Base-by-base conservation (phyloP, 306 rosid species). In the Crotalaria pallida region DNA sequence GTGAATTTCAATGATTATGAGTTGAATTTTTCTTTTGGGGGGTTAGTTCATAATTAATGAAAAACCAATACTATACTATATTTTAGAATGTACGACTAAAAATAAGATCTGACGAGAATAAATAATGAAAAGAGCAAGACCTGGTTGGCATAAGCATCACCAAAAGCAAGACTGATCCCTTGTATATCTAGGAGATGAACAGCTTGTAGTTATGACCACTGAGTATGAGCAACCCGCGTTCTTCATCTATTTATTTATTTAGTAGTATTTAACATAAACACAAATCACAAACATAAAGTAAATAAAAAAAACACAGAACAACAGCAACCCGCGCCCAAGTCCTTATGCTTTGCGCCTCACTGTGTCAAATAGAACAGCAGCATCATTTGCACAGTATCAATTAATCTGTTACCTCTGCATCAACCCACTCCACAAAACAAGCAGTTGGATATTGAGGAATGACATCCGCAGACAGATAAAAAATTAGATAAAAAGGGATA, bases 111-210 rank as follows among this genome's bases (percentile, higher is more conserved):
- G 18, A 49, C 62, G 38, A 16, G n/a, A n/a, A 56, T 0, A 10
- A 21, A 65, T 34, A 2, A 10, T 9, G 59, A 59, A 45, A 77
- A 80, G 63, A 57, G 13, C 17, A 19, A 26, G 75, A 88, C 98
- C 96, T 93, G 97, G 22, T 88, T 85, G 17, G 92, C 89, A 61
- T 87, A 88, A 78, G 85, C 97, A 83, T 93, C 98, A 5, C 98
- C 97, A 58, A 90, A 93, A 10, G 96, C 12, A 58, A 93, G 56
- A 90, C 96, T 88, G 64, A 73, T 93, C 98, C 67, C 84, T 74
- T 16, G 97, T 90, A 84, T 84, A 84, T 13, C 4, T 34, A 24
- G 89, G 68, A 34, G 97, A 90, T 0, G 90, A 90, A 77, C 98
- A 93, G 47, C 92, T 90, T 15, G 96, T 93, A 38, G 92, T 77